Base-by-base conservation (phyloP, 2,329 filamentous ascomycete genomes). In the Trichoderma asperellum region DNA sequence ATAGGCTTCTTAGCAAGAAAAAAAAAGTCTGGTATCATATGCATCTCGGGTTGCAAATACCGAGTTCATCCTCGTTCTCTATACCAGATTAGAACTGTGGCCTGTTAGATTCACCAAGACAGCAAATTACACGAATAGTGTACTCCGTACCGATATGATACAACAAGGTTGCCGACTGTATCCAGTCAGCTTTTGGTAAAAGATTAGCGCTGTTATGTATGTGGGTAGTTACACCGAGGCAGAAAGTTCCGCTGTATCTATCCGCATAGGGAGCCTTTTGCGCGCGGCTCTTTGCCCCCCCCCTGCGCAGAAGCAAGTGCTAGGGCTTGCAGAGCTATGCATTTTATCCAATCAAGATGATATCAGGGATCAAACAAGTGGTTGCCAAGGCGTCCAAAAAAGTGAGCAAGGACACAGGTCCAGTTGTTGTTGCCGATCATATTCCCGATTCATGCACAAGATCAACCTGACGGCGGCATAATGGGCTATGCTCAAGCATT, bases 91-190 rank as follows among this genome's bases (percentile, higher is more conserved):
- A 4, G 43, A 49, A 21, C 8, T 49, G n/a, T 21, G 47, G n/a
- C n/a, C 14, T 27, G 24, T 5, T 14, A 3, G 24, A 55, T 18
- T 55, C 24, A 55, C 14, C 14, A 18, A 29, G 16, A 29, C 5
- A 32, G 4, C 29, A 40, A 55, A 16, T 43, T 34, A 3, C 32
- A 43, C 14, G 29, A 37, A n/a, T 34, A 34, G 4, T 29, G 24
- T 29, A n/a, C 40, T 43, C 40, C 7, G 18, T 43, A n/a, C 11
- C 47, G n/a, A 29, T 34, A 55, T 10, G 16, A 27, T 40, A 21
- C 27, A 32, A 55, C 61, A 49, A 24, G 61, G 32, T 29, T 64
- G 49, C 61, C 61, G 61, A 64, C 32, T 32, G 12, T 40, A 32
- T n/a, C 27, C 32, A n/a, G 61, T 32, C 47, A 55, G 21, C 32